These are phyloP conservation scores for Haplosporangium sp. DNA, from an alignment of 371 early-diverging fungal species.

Conservation along the genomic window DNA sequence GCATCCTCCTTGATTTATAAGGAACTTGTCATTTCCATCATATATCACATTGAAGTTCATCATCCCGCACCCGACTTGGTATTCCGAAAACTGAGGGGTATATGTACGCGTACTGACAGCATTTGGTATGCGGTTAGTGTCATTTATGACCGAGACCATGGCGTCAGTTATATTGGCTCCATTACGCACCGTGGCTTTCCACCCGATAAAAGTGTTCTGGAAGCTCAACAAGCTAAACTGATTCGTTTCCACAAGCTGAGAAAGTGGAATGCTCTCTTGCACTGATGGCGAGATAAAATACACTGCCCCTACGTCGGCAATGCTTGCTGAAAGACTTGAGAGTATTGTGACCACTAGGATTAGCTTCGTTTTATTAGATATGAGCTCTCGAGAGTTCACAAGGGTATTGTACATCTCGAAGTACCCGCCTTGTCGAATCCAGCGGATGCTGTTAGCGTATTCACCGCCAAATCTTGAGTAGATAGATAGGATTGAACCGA, in stretches of 20 bases:
- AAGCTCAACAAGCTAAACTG: background rate
- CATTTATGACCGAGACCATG: constrained; percentile 5
- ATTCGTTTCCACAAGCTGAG: background rate
- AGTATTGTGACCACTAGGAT: constrained; percentile 5
- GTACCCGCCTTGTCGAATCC: constrained; percentile 20
- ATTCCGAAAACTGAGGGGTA: constrained; percentile 3
- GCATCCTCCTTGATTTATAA: background rate
- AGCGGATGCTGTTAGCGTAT: constrained; percentile 27
- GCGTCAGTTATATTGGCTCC: constrained; percentile 11
- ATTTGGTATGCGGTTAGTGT: constrained; percentile 12
- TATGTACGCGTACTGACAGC: background rate
- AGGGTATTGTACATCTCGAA: constrained; percentile 18
- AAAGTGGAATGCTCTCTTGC: background rate
- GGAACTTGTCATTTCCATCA: background rate
- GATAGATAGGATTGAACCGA: constrained; percentile 13
- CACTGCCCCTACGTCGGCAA: constrained; percentile 10
- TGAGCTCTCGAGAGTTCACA: constrained; percentile 1
- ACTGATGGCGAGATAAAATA: constrained; percentile 10
- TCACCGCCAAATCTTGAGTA: constrained; percentile 21
- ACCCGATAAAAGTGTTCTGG: background rate
- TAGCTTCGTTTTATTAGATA: background rate
- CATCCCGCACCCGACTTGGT: constrained; percentile 7
- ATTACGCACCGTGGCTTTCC: background rate
- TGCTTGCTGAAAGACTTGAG: constrained; percentile 1
- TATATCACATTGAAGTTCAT: background rate